Evolutionary conservation across 495 filamentous ascomycete species (phyloP), one percentile per base, ranked within the genome.

Genomic region (Aspergillus indologenus): DNA sequence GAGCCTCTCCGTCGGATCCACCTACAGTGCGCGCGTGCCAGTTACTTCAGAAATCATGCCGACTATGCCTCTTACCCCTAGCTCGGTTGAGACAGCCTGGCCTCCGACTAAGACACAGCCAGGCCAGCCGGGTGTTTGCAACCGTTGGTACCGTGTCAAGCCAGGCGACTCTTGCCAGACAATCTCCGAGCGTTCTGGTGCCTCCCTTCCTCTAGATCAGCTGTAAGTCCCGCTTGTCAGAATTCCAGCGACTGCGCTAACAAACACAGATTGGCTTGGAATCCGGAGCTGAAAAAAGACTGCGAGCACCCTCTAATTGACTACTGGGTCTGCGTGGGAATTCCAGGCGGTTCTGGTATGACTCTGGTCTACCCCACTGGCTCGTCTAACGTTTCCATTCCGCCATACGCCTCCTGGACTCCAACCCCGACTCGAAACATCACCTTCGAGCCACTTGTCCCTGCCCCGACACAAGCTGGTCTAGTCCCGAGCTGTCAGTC

Each of bases 41-140:
- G 61, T 61, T 21, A 56, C 62, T 12, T 47, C 61, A 1, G 24
- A 46, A 15, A 54, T 24, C 20, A 31, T 21, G 26, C 50, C 60
- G 17, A 54, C 26, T 23, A 31, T 21, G 26, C 50, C 60, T 31
- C n/a, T 42, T 15, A 6, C 60, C 9, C 20, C 54, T 6, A 50
- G 21, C 1, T 15, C 34, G 12, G 17, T 51, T 18, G 56, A 61
- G 14, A 53, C 50, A 1, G 22, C 58, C 7, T 61, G 58, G 62
- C 61, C 65, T 11, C 70, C 70, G 0, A 65, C 56, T 2, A 60
- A 63, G 11, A 69, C 63, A 15, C 64, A 63, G 45, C n/a, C 56
- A 4, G 68, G 63, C 9, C 65, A 69, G 20, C 54, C 60, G 0
- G 15, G 17, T 1, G 29, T 19, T 14, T 73, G 70, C 54, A 57